A percentile compares a stretch with the other conserved stretches of the same genome.
phyloP scores from a whole-genome alignment of 2,329 filamentous ascomycete species.

The Lasiodiplodia citricola region DNA sequence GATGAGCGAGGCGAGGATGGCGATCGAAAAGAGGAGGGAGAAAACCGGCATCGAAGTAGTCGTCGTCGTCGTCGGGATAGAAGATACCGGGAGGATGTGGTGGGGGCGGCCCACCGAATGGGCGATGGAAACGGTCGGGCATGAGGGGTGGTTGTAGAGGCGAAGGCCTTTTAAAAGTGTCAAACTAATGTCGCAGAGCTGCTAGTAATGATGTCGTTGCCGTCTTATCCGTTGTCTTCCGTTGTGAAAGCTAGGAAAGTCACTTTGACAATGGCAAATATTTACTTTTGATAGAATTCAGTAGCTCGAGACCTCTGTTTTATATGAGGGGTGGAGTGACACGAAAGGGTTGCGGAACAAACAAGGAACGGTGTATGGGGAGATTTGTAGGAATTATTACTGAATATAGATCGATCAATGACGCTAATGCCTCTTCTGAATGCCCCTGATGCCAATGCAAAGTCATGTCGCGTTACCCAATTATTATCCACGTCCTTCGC shows the following conservation, averaged over 20 bases:
- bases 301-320: neutral
- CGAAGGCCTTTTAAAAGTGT: neutral
- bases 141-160: neutral
- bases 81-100: neutral
- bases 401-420: neutral
- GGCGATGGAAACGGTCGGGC: neutral
- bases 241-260: neutral
- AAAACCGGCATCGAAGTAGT: neutral
- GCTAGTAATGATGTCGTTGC: neutral
- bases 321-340: neutral
- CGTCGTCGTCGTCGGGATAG: neutral
- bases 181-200: neutral
- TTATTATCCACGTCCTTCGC: neutral
- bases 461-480: neutral
- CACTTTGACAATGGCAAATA: neutral
- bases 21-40: neutral
- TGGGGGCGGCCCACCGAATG: neutral
- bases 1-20: neutral
- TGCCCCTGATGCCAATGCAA: conserved; percentile 2
- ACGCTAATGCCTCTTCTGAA: neutral
- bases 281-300: neutral
- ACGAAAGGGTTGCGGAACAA: neutral
- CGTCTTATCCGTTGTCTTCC: neutral
- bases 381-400: neutral
- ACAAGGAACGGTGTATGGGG: neutral